Percentiles rank a stretch among this genome's conserved stretches.
Conservation (phyloP, 306 rosid genomes). For the Luffa acutangula region DNA sequence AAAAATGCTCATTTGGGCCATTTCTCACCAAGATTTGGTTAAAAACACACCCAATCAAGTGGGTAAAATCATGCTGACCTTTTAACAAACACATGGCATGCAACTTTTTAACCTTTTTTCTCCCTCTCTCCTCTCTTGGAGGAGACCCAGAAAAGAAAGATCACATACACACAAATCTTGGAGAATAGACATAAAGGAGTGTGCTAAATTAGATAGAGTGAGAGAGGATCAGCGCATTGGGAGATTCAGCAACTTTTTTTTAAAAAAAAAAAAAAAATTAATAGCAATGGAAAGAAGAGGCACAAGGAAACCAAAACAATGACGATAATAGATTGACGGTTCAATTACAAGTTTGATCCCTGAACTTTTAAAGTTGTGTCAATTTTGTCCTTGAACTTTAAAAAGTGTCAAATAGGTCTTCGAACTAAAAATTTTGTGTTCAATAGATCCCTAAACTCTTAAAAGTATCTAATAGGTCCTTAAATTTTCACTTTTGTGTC, state of each 20-base stretch:
- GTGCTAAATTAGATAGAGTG: not conserved
- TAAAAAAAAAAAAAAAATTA: too few species aligned
- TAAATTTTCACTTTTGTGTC: too few species aligned
- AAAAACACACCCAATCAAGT: not conserved
- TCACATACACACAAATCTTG: not conserved
- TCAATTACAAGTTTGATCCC: too few species aligned
- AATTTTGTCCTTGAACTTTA: too few species aligned
- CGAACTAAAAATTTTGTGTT: too few species aligned
- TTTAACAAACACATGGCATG: conserved; percentile 5
- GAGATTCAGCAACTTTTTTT: not conserved
- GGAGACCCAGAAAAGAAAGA: not conserved
- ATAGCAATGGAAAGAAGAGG: not conserved
- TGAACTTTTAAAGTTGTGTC: too few species aligned
- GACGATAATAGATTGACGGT: not conserved
- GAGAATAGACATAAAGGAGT: conserved; percentile 8
- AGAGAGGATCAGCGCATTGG: not conserved
- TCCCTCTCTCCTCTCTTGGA: not conserved
- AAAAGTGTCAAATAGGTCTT: too few species aligned
- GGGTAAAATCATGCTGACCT: not conserved
- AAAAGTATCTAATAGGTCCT: too few species aligned
- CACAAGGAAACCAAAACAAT: not conserved
- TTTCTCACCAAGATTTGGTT: not conserved
- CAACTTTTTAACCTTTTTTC: not conserved
- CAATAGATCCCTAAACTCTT: too few species aligned
- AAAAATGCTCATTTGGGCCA: not conserved